Evolutionary conservation across 78 protist genomes (phyloP).

Genomic region (Bigelowiella natans): DNA sequence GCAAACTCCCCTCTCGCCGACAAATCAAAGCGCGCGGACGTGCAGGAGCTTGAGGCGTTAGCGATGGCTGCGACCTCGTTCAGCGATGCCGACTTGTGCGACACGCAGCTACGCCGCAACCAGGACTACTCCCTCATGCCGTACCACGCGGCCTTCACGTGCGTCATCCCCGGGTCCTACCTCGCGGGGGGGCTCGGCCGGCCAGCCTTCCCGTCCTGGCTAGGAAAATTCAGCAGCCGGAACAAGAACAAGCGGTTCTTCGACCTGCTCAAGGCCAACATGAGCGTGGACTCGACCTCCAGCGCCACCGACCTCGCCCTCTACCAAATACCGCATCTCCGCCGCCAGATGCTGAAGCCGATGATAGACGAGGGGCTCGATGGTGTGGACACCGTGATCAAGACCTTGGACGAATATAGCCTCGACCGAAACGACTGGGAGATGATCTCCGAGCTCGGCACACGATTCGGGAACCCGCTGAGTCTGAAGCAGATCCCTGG

Average conservation of each 20-base stretch:
- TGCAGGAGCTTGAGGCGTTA: not conserved
- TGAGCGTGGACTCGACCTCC: not conserved
- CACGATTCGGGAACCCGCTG: not conserved
- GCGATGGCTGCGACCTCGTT: not conserved
- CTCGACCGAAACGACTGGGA: slow-evolving; percentile 4
- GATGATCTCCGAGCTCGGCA: not conserved
- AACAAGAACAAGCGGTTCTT: slow-evolving; percentile 5
- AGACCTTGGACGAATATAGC: not conserved
- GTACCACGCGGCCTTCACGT: not conserved
- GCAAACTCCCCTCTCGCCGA: not conserved
- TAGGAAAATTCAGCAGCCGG: not conserved
- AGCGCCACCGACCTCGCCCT: not conserved
- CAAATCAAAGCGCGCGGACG: not conserved
- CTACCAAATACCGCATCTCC: not conserved
- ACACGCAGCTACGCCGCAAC: not conserved
- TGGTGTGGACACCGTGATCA: not conserved
- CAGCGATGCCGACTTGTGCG: not conserved
- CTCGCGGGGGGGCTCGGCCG: not conserved
- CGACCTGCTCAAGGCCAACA: not conserved
- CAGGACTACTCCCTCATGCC: not conserved
- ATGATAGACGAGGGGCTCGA: not conserved
- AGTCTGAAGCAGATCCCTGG: not conserved
- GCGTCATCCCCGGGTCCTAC: slow-evolving; percentile 3
- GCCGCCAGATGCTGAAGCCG: not conserved
- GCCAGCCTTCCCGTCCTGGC: slow-evolving; percentile 13